These are phyloP conservation scores for Halenospora varia DNA, from an alignment of 495 filamentous ascomycete species.

Conservation along the genomic window DNA sequence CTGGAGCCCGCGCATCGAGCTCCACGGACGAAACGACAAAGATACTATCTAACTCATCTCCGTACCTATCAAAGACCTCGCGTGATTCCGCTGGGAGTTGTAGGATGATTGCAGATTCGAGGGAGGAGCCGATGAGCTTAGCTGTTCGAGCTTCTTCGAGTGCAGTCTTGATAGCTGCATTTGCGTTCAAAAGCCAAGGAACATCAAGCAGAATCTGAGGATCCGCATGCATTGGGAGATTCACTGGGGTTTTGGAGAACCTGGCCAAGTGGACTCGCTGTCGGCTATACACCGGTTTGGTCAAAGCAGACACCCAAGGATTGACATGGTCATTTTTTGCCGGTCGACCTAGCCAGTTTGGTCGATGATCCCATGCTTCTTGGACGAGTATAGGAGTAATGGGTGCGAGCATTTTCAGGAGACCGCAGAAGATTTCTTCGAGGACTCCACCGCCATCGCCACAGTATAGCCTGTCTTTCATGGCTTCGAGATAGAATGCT, in stretches of 20 bases:
- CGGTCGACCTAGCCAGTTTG: constrained; percentile 56
- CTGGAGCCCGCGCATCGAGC: constrained; percentile 30
- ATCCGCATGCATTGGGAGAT: no score
- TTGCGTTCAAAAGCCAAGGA: constrained; percentile 50
- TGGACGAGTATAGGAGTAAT: constrained; percentile 81
- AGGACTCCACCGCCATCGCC: constrained; percentile 64
- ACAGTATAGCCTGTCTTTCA: constrained; percentile 90
- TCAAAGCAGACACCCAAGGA: constrained; percentile 36
- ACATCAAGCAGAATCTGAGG: no score
- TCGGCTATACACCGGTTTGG: constrained; percentile 24
- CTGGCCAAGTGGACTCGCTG: constrained; percentile 33
- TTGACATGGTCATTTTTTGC: constrained; percentile 30
- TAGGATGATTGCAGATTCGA: constrained; percentile 64
- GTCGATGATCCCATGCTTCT: constrained; percentile 79
- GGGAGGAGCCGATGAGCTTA: constrained; percentile 68
- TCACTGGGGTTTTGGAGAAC: constrained; percentile 26
- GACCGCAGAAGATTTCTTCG: constrained; percentile 60
- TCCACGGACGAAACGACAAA: constrained; percentile 74
- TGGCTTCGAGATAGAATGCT: constrained; percentile 85
- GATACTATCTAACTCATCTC: constrained; percentile 62
- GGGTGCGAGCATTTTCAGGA: constrained; percentile 74
- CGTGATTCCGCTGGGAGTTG: constrained; percentile 21
- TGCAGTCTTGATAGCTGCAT: constrained; percentile 61
- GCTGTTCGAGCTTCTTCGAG: constrained; percentile 61
- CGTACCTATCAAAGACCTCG: constrained; percentile 46